Conservation (phyloP, 305 asterid genomes). For the Withania somnifera region DNA sequence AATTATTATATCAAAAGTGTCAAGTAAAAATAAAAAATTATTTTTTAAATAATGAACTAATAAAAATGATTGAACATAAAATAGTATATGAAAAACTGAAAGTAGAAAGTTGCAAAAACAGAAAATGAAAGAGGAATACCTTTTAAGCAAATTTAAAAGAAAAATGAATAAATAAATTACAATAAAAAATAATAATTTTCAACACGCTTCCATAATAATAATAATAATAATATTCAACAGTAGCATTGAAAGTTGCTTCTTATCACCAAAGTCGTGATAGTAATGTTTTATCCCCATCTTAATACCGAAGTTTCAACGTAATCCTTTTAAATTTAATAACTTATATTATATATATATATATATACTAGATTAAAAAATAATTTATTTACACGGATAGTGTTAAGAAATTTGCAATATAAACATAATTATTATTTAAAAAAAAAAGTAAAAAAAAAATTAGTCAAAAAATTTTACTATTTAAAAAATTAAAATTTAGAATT, state of each 20-base stretch:
- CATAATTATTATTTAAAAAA: too few relatives aligned
- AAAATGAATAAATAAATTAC: neutral
- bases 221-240: neutral
- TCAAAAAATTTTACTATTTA: too few relatives aligned
- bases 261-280: neutral
- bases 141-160: neutral
- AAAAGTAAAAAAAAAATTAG: too few relatives aligned
- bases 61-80: too few relatives aligned
- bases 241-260: neutral
- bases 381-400: neutral
- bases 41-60: too few relatives aligned
- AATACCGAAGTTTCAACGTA: neutral
- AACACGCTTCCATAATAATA: neutral
- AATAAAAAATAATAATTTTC: neutral
- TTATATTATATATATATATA: too few relatives aligned
- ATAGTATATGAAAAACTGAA: too few relatives aligned
- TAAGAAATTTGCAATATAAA: neutral
- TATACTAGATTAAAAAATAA: rapidly evolving
- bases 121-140: too few relatives aligned
- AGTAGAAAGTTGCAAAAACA: too few relatives aligned
- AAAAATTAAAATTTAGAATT: too few relatives aligned
- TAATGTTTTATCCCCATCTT: neutral
- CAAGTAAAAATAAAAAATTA: too few relatives aligned
- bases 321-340: neutral
- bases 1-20: too few relatives aligned